Base-by-base conservation (phyloP, 2,329 filamentous ascomycete genomes). In the Colletotrichum somersetense region DNA sequence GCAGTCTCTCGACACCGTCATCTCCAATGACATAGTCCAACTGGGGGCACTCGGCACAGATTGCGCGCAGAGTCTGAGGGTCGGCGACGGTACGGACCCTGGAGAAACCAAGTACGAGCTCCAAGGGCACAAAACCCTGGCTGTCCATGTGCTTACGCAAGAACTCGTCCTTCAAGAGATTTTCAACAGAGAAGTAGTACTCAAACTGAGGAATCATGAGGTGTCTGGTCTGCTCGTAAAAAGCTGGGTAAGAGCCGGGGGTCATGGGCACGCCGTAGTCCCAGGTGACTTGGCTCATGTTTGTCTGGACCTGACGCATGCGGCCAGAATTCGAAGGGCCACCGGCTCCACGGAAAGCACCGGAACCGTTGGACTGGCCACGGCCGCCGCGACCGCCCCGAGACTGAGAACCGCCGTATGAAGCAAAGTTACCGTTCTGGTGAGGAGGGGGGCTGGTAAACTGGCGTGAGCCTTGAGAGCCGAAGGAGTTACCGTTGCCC, bases 111-210 rank as follows among this genome's bases (percentile, higher is more conserved):
- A 92, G 89, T 76, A 99, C 92, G 71, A 97, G 89, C 44, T 88
- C 87, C 63, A 99, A 84, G 62, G 90, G 91, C 18, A 98, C 95
- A 78, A 95, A 98, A 23, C 96, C 96, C 80, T 98, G 93, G 1
- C 93, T 93, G 79, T 99, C 96, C 96, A 99, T 98, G 77, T 95
- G 91, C 77, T 90, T 91, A 69, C 96, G 92, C 71, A 99, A 87
- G 81, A 91, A 98, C 78, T 93, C 87, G 78, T 99, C 96, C 83
- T 97, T 98, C 87, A 94, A 93, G 62, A 98, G 87, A 80, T 99
- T 99, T 78, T 98, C 93, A 38, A 97, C 89, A 0, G 96, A 98
- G 83, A 99, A 97, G 83, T 99, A 99, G 85, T 98, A 99, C 78
- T 97, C 94, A 48, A 95, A 88, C 78, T 88, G 84, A 75, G 79